Conservation (phyloP, 2,329 filamentous ascomycete species). For the Verticillium klebahnii region DNA sequence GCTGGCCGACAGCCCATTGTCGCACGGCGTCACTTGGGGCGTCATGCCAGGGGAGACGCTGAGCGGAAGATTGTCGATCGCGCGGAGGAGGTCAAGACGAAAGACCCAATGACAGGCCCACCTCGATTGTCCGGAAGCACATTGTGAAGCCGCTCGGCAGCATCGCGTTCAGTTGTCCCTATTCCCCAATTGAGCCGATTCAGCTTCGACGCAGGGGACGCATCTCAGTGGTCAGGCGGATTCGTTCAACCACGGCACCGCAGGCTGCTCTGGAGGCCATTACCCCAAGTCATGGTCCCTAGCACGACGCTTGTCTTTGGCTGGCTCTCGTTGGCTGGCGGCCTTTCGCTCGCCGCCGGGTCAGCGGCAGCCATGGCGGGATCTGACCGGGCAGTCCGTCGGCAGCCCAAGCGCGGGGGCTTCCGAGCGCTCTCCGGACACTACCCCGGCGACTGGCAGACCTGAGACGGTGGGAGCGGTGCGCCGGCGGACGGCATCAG, state of each 20-base stretch:
- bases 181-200: not conserved
- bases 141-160: not conserved
- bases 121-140: not conserved
- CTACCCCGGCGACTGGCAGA: not conserved
- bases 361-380: not conserved
- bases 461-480: not conserved
- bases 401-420: not conserved
- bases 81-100: not conserved
- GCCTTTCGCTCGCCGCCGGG: not conserved
- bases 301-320: not conserved
- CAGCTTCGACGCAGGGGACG: not conserved
- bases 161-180: not conserved
- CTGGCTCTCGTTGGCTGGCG: not conserved
- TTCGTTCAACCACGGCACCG: not conserved
- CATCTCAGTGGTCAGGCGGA: not conserved
- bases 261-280: no score
- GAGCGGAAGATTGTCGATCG: not conserved
- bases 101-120: not conserved
- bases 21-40: not conserved
- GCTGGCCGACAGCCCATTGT: not conserved
- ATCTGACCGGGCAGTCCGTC: not conserved
- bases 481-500: not conserved
- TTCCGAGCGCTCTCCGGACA: not conserved
- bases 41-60: not conserved
- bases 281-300: not conserved